Base-by-base conservation (phyloP, 73 alveolate genomes). In the Paramecium octaurelia region DNA sequence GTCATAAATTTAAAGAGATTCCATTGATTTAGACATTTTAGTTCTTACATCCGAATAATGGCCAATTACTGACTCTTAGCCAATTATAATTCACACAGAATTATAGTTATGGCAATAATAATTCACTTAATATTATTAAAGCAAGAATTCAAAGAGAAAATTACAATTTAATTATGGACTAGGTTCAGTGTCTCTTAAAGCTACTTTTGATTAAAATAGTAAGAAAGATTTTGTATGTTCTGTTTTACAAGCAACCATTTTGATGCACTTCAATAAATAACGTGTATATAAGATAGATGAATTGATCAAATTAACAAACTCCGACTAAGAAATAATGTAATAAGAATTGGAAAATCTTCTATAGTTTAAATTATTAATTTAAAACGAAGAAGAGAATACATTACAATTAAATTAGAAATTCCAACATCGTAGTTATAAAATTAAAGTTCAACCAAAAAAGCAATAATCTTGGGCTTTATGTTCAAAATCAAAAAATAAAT, bases 101-200 rank as follows among this genome's bases (percentile, higher is more conserved):
- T 27, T 80, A 2, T 12, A 6, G 21, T 43, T 6, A 23, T 48
- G 43, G 46, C 31, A 46, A 80, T 12, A 42, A 44, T 1, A 31
- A 10, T 80, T 24, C 57, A 64, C 23, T 8, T 14, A 44, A 31
- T 80, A 80, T 44, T 80, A 80, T 48, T 24, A 18, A 11, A 20
- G 48, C 27, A 42, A 80, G 8, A 23, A 80, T 44, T 46, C 20
- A 48, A 80, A 80, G 20, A 40, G 91, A 44, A 80, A 80, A 80
- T 80, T 80, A 23, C 0, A 18, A 20, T 80, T 34, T 36, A 23
- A 48, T 43, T 80, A 43, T 80, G 46, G 75, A 38, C 23, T 80
- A 46, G 91, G 91, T 8, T 80, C n/a, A 20, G 91, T 80, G 24
- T 43, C 48, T 44, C 23, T 80, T 12, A 80, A 35, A 80, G 91